Base-by-base conservation (phyloP, 176 grass and related monocot species). In the Leersia perrieri region DNA sequence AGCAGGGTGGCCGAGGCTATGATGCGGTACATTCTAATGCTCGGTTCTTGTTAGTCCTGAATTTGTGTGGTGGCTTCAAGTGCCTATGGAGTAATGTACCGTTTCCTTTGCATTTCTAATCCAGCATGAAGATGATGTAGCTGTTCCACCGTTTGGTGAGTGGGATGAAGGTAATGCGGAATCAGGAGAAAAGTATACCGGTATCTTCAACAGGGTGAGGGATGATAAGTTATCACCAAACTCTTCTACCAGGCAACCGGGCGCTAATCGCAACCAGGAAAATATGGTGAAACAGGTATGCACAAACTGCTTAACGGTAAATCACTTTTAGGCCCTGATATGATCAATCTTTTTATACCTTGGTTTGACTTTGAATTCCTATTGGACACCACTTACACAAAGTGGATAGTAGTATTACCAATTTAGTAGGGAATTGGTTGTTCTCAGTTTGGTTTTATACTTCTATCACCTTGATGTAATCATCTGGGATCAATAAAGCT, bases 161-260 rank as follows among this genome's bases (percentile, higher is more conserved):
- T 92, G 90, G 90, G 90, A 92, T 72, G 90, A 86, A 49, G 60
- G 65, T 49, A 82, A 89, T 42, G 87, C 90, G 25, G 83, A 16
- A 60, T 89, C 90, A 10, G 90, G 90, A 1, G 90, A 92, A 74
- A 87, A 83, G 22, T 92, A 77, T 57, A 92, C 87, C 5, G 87
- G 87, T 58, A 92, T 92, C 71, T 92, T 92, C 75, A 86, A 89
- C 73, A 86, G 68, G 44, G 88, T 90, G 53, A 90, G 88, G 79
- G 12, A 86, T 10, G 39, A 86, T 28, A 82, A 69, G 22, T 67
- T 90, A 26, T 90, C 88, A 10, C 88, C 88, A 15, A 44, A 35
- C 60, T 26, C 88, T 67, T 90, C 88, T 36, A 11, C 60, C 47
- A 77, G 78, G 83, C 78, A 78, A 23, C 73, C 73, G 5, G 9